Base-by-base conservation (phyloP, 148 eudicot species). In the Linanthus parryae region DNA sequence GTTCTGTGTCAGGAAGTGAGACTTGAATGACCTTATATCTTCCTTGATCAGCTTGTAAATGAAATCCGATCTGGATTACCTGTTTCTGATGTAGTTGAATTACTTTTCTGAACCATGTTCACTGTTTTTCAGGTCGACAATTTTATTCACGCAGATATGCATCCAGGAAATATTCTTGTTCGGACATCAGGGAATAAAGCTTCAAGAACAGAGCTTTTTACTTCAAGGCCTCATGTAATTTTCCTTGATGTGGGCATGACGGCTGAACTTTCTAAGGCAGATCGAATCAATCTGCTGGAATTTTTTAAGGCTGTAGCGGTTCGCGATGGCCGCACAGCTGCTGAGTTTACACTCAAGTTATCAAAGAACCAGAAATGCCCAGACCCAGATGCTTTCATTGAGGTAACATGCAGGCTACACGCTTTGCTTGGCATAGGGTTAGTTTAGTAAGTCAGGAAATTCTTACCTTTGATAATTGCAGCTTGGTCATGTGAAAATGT, bases 181-280 rank as follows among this genome's bases (percentile, higher is more conserved):
- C 71, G 94, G 59, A 54, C 62, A 49, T 52, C 71, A 13, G 54
- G 57, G 56, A 62, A 52, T 51, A 58, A 40, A 53, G 65, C 52
- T 50, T 64, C 84, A 35, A 59, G 57, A 42, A 79, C 63, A 43
- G 65, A 52, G 36, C 68, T 82, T 21, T 75, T 86, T 62, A 67
- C 68, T 47, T 56, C 82, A 14, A 80, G 72, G 56, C 90, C 94
- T 43, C 97, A 88, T 68, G 87, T 88, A 23, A 43, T 88, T 58
- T 81, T 88, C 68, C 81, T 88, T 48, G 96, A 88, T 46, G 96
- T 88, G 16, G 96, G 96, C 58, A 84, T 84, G 96, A 88, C 96
- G 59, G 94, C 88, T 58, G 96, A 88, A 72, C 94, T 88, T 38
- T 74, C 82, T 44, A 76, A 68, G 56, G 74, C 55, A 45, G 96